Percentiles rank a stretch among this genome's conserved stretches.
Conservation (phyloP, 768 basidiomycete species). For the Lyophyllum semitale region DNA sequence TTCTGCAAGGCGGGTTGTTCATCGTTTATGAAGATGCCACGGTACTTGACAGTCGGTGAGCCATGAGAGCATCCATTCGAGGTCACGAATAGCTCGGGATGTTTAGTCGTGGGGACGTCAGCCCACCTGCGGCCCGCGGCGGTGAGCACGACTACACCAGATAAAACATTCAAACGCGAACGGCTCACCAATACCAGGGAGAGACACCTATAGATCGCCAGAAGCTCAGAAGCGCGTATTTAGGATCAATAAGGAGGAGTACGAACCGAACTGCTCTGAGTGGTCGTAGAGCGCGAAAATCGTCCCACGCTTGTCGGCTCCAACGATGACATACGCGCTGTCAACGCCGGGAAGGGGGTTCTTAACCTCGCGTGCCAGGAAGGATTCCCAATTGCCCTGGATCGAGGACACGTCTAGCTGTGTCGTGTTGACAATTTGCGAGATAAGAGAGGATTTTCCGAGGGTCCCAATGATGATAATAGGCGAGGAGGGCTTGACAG, state of each 20-base stretch:
- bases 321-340: conserved; percentile 68
- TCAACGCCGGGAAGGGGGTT: conserved; percentile 59
- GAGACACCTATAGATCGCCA: conserved; percentile 48
- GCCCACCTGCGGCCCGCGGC: conserved; percentile 58
- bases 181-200: conserved; percentile 64
- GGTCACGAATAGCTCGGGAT: conserved; percentile 49
- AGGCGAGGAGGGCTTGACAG: conserved; percentile 28
- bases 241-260: not conserved
- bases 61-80: conserved; percentile 55
- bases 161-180: conserved; percentile 4
- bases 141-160: not conserved
- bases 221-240: not conserved
- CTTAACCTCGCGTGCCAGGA: conserved; percentile 49
- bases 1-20: conserved; percentile 72
- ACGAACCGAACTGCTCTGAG: conserved; percentile 65
- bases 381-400: conserved; percentile 69
- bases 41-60: conserved; percentile 66
- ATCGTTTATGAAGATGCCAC: conserved; percentile 76
- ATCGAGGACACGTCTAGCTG: conserved; percentile 57
- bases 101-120: conserved; percentile 64
- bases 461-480: conserved; percentile 70
- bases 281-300: conserved; percentile 70
- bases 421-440: conserved; percentile 51
- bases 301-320: conserved; percentile 69
- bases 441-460: conserved; percentile 55